Base-by-base conservation (phyloP, 441 rosid species). In the Flueggea neowawraea region DNA sequence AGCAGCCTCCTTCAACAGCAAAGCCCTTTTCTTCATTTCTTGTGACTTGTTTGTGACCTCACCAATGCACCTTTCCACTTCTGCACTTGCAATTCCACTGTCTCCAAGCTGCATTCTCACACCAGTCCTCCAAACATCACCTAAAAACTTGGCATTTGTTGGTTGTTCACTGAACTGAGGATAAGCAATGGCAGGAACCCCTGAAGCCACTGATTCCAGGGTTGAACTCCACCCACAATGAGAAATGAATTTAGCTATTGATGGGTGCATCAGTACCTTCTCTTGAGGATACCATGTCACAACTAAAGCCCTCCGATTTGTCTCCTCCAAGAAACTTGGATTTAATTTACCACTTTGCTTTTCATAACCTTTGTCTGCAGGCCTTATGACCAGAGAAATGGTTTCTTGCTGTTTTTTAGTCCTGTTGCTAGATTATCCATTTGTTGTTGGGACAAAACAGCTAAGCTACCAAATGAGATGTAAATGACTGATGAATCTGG, bases 191-290 rank as follows among this genome's bases (percentile, higher is more conserved):
- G 85, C 70, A 0, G 94, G 90, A 52, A 83, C 69, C 3, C 94
- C 94, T 0, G 75, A 69, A 0, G 82, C 66, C 13, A 89, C 44
- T 12, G 94, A 67, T 67, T 89, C 94, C 77, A 84, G 70, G 0
- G 88, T 73, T 7, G 96, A 89, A 72, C 83, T 84, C 96, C 96
- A 89, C 11, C 96, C 94, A 49, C 96, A 87, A 45, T 89, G 94
- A 0, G 90, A 82, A n/a, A 85, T 71, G 48, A 89, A 89, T 65
- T 88, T 80, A 6, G 76, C 81, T n/a, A 85, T 71, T 0, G 90
- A 69, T 13, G 81, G 80, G 72, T 89, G 94, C 66, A 75, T 75
- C 50, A 89, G 63, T 3, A 89, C 90, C 57, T 82, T 73, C 71
- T 85, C 90, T 65, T 89, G 96, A 0, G 85, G 80, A 68, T 90